These are phyloP conservation scores for Pisolithus tinctorius DNA, from an alignment of 768 basidiomycete genomes.

Conservation along the genomic window DNA sequence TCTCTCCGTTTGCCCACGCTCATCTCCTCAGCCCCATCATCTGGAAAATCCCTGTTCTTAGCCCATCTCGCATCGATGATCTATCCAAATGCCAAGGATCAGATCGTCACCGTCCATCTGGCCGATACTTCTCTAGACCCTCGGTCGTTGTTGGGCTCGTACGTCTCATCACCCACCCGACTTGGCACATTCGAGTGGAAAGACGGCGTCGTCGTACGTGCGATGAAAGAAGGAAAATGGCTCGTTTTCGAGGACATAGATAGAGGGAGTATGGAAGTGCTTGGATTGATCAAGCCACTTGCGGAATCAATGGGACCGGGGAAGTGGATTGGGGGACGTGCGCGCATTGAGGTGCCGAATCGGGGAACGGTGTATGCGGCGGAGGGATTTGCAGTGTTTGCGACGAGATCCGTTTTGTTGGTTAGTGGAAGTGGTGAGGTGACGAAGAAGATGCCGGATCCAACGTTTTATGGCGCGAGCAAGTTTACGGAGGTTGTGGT, in stretches of 20 bases:
- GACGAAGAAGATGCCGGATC: slow-evolving; percentile 35
- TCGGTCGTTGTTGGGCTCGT: slow-evolving; percentile 87
- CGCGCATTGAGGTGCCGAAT: slow-evolving; percentile 64
- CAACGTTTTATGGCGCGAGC: slow-evolving; percentile 80
- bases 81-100: slow-evolving; percentile 51
- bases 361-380: slow-evolving; percentile 69
- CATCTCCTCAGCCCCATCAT: slow-evolving; percentile 78
- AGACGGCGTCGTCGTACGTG: slow-evolving; percentile 86
- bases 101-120: slow-evolving; percentile 81
- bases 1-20: slow-evolving; percentile 73
- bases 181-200: slow-evolving; percentile 95
- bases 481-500: slow-evolving; percentile 73
- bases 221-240: slow-evolving; percentile 89
- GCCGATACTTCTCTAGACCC: slow-evolving; percentile 95
- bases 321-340: slow-evolving; percentile 71
- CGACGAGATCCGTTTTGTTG: slow-evolving; percentile 65
- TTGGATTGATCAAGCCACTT: slow-evolving; percentile 81
- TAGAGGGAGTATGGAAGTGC: slow-evolving; percentile 80
- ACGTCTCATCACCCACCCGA: slow-evolving; percentile 75
- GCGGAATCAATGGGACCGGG: slow-evolving; percentile 63
- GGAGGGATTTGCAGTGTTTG: slow-evolving; percentile 81
- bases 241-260: slow-evolving; percentile 91
- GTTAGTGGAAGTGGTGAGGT: slow-evolving; percentile 30
- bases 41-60: slow-evolving; percentile 81
- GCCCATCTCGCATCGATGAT: slow-evolving; percentile 67